Percentiles rank a stretch among this genome's conserved stretches.
Evolutionary conservation across 495 filamentous ascomycete species (phyloP).

Genomic region (Penicillium egyptiacum): DNA sequence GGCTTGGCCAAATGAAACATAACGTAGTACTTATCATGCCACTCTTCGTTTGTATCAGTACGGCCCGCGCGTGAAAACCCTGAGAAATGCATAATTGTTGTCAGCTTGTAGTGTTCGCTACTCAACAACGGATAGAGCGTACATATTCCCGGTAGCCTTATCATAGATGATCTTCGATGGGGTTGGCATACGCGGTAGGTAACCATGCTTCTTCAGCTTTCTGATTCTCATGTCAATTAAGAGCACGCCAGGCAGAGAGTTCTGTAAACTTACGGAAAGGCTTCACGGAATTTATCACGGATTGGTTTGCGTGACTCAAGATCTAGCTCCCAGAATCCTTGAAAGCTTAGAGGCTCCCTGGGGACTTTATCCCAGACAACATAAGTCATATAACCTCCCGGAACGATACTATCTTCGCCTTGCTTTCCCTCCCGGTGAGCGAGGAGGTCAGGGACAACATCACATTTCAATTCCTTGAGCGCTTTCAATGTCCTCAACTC

Average conservation of each 20-base stretch:
- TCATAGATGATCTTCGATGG: neutral
- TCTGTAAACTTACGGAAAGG: constrained; percentile 4
- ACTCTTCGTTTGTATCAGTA: constrained; percentile 7
- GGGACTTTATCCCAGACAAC: constrained; percentile 19
- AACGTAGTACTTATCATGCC: constrained; percentile 9
- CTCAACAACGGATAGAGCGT: constrained; percentile 1
- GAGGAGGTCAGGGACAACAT: constrained; percentile 14
- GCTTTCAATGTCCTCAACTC: constrained; percentile 8
- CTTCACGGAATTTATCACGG: constrained; percentile 10
- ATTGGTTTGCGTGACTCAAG: neutral
- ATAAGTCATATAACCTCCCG: constrained; percentile 11
- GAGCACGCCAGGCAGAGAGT: neutral
- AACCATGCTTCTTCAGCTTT: neutral
- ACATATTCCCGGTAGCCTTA: neutral
- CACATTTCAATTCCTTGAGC: neutral
- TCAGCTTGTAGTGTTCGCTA: constrained; percentile 3
- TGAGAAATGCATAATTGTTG: constrained; percentile 6
- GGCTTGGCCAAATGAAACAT: constrained; percentile 9
- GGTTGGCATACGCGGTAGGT: neutral
- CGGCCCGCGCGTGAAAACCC: constrained; percentile 4
- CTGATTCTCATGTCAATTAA: neutral
- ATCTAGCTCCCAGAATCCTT: constrained; percentile 18
- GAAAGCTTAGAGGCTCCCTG: constrained; percentile 1
- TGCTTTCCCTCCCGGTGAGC: constrained; percentile 4
- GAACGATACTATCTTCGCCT: constrained; percentile 10